Evolutionary conservation across 169 alveolate genomes (phyloP), one percentile per base, ranked within the genome.

Genomic region (Eimeria mitis): DNA sequence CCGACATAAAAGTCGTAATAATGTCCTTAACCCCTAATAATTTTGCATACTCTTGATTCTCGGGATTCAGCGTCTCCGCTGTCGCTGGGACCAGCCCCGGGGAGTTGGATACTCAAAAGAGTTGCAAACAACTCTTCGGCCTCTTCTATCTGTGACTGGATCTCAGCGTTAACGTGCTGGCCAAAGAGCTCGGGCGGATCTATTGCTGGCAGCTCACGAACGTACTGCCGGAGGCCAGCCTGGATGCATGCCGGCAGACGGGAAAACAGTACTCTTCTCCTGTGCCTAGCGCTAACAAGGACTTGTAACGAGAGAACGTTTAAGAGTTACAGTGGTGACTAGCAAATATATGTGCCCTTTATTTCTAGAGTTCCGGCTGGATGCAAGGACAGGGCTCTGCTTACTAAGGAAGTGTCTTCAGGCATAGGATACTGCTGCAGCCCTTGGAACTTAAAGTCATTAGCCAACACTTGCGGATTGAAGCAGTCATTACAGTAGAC

Each of bases 101-200:
- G 95, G 31, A 99, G 99, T 73, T 97, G 98, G 34, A 98, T 96
- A 61, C 97, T 95, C 23, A 98, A 89, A 37, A 98, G 98, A 3
- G 99, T 97, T 37, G 97, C 97, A 31, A 99, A 96, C 28, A 99
- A 98, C 61, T 97, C 98, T 65, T 98, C 97, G 23, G 99, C 97
- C 91, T 98, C 99, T 14, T 96, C 97, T 47, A 97, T 95, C 85
- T 98, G 96, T 0, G 99, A 98, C 23, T 99, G 97, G 47, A 98
- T 98, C 96, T 98, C 99, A 5, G 99, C 99, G 96, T 99, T 99
- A 44, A 98, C 98, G 95, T 99, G 99, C 95, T 98, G 98, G 19
- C 99, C 99, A 94, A 98, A 99, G 25, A 99, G 99, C 89, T 97
- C 98, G 44, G 99, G 99, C 37, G 96, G 97, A 91, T 98, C 99